Evolutionary conservation across 352 stramenopile genomes (phyloP).

Genomic region (Peronospora belbahrii): DNA sequence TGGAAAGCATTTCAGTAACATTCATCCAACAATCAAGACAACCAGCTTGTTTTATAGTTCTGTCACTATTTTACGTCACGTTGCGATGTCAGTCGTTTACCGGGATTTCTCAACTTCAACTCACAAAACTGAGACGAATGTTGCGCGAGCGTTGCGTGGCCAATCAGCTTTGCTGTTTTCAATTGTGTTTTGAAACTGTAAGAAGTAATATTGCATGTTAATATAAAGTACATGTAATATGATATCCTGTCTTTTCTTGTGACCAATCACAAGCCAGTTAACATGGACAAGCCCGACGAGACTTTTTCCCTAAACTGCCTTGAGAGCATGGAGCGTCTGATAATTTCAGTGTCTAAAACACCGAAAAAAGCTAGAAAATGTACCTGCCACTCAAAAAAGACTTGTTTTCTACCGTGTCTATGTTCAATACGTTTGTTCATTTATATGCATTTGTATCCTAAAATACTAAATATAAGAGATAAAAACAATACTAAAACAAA

Average conservation of each 20-base stretch:
- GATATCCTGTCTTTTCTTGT: slow-evolving; percentile 5
- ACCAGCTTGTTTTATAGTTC: too few species aligned
- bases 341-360: background rate
- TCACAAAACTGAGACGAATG: background rate
- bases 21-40: too few species aligned
- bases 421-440: background rate
- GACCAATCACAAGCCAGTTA: slow-evolving; percentile 21
- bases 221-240: background rate
- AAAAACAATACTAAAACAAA: too few species aligned
- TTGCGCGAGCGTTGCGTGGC: background rate
- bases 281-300: background rate
- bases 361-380: background rate
- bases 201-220: too few species aligned
- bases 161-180: too few species aligned
- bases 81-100: too few species aligned
- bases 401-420: background rate
- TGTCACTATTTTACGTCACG: too few species aligned
- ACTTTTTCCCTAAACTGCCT: background rate
- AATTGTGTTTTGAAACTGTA: too few species aligned
- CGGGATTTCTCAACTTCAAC: slow-evolving; percentile 31
- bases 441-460: background rate
- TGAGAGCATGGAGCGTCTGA: too few species aligned
- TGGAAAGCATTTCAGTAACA: too few species aligned
- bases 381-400: background rate
- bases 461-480: too few species aligned